A percentile compares a stretch with the other conserved stretches of the same genome.
Conservation (phyloP, 176 grass and related monocot genomes). For the Aegilops umbellulata region DNA sequence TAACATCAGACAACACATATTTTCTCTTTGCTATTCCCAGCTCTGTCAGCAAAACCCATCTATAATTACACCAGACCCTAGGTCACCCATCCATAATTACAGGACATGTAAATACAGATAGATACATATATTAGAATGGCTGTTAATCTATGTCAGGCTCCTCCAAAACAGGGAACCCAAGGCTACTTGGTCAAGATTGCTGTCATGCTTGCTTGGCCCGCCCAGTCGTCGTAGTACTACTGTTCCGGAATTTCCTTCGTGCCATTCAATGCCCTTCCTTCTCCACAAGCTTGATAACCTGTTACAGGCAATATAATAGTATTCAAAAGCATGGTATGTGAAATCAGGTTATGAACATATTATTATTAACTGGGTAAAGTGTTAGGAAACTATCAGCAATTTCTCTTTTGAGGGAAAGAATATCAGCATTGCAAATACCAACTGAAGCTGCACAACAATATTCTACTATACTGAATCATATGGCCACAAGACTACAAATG, state of each 20-base stretch:
- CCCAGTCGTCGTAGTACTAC: slow-evolving; percentile 44
- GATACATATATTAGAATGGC: slow-evolving; percentile 36
- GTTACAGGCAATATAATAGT: background rate
- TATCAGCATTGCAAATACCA: background rate
- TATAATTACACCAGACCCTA: slow-evolving; percentile 29
- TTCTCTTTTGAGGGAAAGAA: background rate
- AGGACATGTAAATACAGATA: slow-evolving; percentile 49
- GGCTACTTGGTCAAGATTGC: slow-evolving; percentile 36
- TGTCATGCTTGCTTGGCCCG: slow-evolving; percentile 50
- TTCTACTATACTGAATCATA: background rate
- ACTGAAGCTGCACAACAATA: background rate
- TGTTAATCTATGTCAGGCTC: slow-evolving; percentile 38
- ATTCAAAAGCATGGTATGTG: background rate
- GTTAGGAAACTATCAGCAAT: too few relatives aligned
- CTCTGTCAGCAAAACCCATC: slow-evolving; percentile 35
- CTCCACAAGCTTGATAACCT: slow-evolving; percentile 66
- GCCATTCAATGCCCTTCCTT: slow-evolving; percentile 60
- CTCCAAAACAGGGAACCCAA: background rate
- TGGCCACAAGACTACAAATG: background rate
- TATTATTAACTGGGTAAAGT: background rate
- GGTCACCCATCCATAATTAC: slow-evolving; percentile 40
- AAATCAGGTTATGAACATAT: background rate
- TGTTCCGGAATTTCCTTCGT: slow-evolving; percentile 74
- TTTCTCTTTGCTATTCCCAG: background rate
- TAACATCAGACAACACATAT: slow-evolving; percentile 16